Conservation (phyloP, 495 filamentous ascomycete species). For the Xylaria longipes region DNA sequence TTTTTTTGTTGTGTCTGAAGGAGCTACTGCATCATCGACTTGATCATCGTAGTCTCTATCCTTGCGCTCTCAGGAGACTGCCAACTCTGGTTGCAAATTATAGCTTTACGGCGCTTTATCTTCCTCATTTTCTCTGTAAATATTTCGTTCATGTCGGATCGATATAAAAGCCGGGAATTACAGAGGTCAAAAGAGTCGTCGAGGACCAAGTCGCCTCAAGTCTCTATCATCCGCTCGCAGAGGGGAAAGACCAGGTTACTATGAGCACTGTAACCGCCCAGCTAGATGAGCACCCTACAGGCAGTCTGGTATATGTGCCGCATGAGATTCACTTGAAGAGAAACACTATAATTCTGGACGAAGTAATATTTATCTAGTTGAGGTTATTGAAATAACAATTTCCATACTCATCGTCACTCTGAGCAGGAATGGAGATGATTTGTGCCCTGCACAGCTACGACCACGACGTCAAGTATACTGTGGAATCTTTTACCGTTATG, state of each 20-base stretch:
- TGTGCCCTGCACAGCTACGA: no score
- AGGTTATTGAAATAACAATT: neutral
- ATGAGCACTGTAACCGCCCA: neutral
- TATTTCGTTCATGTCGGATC: neutral
- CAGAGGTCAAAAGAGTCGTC: neutral
- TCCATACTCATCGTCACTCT: neutral
- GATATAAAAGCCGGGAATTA: neutral
- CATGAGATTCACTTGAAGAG: neutral
- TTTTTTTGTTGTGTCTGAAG: neutral
- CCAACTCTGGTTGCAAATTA: neutral
- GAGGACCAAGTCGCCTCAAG: neutral
- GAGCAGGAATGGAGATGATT: neutral
- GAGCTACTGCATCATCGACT: neutral
- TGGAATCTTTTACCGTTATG: neutral
- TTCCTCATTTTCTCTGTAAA: neutral
- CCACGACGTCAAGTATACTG: no score
- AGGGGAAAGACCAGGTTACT: neutral
- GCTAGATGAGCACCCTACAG: neutral
- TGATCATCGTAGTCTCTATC: neutral
- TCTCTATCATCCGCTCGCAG: neutral
- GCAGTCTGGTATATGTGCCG: neutral
- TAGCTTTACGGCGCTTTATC: neutral
- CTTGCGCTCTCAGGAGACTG: neutral
- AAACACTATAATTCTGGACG: neutral
- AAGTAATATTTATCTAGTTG: neutral